Base-by-base conservation (phyloP, 305 asterid genomes). In the Solanum chacoense region DNA sequence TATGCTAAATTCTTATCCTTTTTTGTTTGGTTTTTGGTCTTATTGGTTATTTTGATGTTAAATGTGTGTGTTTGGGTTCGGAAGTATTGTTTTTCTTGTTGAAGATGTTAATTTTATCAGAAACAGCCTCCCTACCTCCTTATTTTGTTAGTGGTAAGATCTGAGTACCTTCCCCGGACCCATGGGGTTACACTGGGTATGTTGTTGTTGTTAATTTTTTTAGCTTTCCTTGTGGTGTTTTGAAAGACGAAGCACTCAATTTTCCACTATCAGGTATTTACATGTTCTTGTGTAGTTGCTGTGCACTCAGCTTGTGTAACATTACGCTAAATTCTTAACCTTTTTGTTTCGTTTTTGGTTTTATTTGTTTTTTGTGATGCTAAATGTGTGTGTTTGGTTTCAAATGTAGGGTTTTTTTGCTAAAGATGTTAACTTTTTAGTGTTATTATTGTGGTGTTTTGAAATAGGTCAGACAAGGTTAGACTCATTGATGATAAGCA, bases 401-500 rank as follows among this genome's bases (percentile, higher is more conserved):
- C 38, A 65, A 85, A 32, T 63, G 11, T 86, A 12, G 75, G 75
- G 9, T 26, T 13, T 26, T 26, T 34, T 16, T n/a, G 16, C 3
- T 6, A 38, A 87, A 42, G 32, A 42, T 87, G 28, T 36, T 59
- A 22, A 87, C 14, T 59, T 34, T 12, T 29, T 65, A 36, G 11
- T 55, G 1, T 90, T 3, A 90, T 89, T 85, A 77, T 88, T 89
- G 78, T 31, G 89, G 67, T 85, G 91, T 87, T 85, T 88, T 88
- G 91, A 86, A 91, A 89, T 93, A 97, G 99, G 98, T 96, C 99
- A 76, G 98, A 94, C 89, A 91, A 90, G 86, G 96, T 97, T 87
- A 95, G 98, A 95, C 96, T 97, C 87, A 96, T 97, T 78, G 99
- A 97, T 90, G 94, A 92, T 89, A 92, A 96, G 91, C 98, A 97